Conservation (phyloP, 495 filamentous ascomycete genomes). For the Sporormia fimetaria region DNA sequence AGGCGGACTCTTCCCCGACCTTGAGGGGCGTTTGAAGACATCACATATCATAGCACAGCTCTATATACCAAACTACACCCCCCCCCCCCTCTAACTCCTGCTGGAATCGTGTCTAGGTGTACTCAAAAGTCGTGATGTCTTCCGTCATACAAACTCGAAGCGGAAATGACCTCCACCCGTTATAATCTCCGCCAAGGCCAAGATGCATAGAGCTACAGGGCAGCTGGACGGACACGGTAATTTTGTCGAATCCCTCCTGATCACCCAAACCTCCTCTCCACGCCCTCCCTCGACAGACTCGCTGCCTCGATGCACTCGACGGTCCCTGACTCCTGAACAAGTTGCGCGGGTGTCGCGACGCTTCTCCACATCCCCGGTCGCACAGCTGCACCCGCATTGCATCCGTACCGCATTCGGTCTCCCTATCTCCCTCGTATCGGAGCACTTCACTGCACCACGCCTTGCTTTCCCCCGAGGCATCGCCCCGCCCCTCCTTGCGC, state of each 20-base stretch:
- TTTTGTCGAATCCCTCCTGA: not conserved
- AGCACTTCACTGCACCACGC: not conserved
- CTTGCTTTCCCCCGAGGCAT: not conserved
- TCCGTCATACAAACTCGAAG: no score
- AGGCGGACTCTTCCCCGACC: no score
- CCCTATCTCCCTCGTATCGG: not conserved
- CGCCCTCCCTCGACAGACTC: not conserved
- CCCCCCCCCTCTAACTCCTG: no score
- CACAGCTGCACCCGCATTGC: not conserved
- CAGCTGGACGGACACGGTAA: conserved; percentile 1
- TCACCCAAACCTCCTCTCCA: not conserved
- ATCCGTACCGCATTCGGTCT: no score
- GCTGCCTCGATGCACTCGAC: no score
- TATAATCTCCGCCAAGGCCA: not conserved
- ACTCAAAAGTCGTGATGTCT: no score
- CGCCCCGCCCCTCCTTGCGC: not conserved
- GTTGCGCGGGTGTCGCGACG: not conserved
- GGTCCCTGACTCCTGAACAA: no score
- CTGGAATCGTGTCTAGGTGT: no score
- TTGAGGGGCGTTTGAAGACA: no score
- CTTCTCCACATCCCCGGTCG: not conserved
- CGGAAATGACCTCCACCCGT: no score
- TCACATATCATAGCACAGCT: no score
- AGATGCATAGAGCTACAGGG: not conserved
- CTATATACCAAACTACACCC: no score